phyloP scores from a whole-genome alignment of 2,329 filamentous ascomycete genomes.

The Cladophialophora carrionii region DNA sequence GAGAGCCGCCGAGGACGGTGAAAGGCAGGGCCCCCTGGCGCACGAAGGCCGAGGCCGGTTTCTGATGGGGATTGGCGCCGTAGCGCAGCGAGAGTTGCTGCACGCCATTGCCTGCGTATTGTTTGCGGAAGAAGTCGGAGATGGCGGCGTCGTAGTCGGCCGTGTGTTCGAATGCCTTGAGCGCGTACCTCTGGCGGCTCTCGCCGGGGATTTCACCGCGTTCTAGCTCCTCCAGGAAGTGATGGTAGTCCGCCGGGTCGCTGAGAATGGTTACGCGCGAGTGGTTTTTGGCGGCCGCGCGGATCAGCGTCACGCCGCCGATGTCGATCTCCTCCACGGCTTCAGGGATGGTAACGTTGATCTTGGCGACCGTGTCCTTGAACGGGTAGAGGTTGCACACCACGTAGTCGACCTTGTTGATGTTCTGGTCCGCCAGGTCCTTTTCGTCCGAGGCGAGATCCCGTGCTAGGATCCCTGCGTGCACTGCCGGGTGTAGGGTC shows the following conservation, averaged over 20 bases:
- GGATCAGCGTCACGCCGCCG: slow-evolving; percentile 92
- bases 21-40: slow-evolving; percentile 79
- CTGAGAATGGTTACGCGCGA: slow-evolving; percentile 91
- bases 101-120: slow-evolving; percentile 83
- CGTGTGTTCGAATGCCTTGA: slow-evolving; percentile 98
- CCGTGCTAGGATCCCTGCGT: slow-evolving; percentile 82
- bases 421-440: slow-evolving; percentile 92
- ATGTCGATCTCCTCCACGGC: slow-evolving; percentile 99
- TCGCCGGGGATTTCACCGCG: slow-evolving; percentile 81
- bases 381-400: slow-evolving; percentile 99
- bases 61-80: slow-evolving; percentile 97
- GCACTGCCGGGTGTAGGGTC: slow-evolving; percentile 93
- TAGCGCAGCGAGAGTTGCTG: slow-evolving; percentile 89
- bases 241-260: slow-evolving; percentile 89
- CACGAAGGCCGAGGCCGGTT: slow-evolving; percentile 85
- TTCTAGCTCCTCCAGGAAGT: slow-evolving; percentile 89
- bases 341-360: slow-evolving; percentile 94
- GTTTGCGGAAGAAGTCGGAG: slow-evolving; percentile 94
- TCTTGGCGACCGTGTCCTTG: slow-evolving; percentile 96
- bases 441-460: slow-evolving; percentile 95
- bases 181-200: slow-evolving; percentile 83
- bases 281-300: slow-evolving; percentile 98
- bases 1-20: slow-evolving; percentile 85
- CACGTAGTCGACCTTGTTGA: slow-evolving; percentile 91
- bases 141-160: slow-evolving; percentile 96